Evolutionary conservation across 345 rosid genomes (phyloP), one percentile per base, ranked within the genome.

Genomic region (Sisymbrium irio): DNA sequence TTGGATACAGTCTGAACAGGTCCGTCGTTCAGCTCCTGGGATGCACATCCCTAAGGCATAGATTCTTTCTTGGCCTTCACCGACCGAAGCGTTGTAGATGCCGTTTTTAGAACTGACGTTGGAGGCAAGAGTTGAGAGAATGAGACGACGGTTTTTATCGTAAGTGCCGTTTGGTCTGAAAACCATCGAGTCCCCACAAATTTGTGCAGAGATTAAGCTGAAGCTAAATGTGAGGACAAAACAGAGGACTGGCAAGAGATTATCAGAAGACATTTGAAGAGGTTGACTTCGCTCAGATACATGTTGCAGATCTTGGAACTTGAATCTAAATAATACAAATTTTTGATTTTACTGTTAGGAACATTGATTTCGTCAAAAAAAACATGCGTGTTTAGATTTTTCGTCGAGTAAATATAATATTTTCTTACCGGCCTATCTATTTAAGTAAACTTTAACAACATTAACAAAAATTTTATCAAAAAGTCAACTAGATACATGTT

Each of bases 41-140:
- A 17, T 71, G 60, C 89, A 85, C 2, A 83, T 75, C 0, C 79
- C 83, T 33, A 78, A 28, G 0, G 62, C 69, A 12, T 79, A 59
- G 39, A 67, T 79, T 9, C 20, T 18, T 36, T 63, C 55, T 25
- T 63, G 3, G 22, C 42, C 64, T 40, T 65, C 53, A 13, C 84
- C 84, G 0, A 40, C 4, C 2, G 86, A 76, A 9, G 44, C 40
- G 17, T 72, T 75, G 80, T 74, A 85, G 39, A 30, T 57, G 1
- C 79, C 74, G 22, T 61, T 50, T 28, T 25, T 35, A 62, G 76
- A 53, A 32, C 56, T 72, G 25, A 62, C 70, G 61, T 72, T 54
- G 56, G 76, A 62, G 11, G 76, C 63, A 53, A 72, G 55, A 42
- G 76, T 14, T 62, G 70, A 62, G 53, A 72, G 76, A 15, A 53